Base-by-base conservation (phyloP, 2,329 filamentous ascomycete genomes). In the Ophiostoma sp. region DNA sequence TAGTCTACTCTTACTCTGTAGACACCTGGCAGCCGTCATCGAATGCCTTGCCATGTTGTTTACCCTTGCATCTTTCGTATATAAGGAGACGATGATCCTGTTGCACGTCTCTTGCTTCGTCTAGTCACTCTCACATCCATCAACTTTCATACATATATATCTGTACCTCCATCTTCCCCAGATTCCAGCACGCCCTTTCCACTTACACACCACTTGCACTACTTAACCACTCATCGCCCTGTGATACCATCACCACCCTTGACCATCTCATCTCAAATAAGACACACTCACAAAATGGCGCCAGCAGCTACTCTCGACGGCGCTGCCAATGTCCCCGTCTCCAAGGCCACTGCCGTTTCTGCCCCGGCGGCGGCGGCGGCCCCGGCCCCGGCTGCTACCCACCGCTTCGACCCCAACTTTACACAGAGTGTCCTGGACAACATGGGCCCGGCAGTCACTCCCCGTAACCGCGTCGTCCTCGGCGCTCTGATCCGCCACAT, bases 361-460 rank as follows among this genome's bases (percentile, higher is more conserved):
- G 39, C 39, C 13, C 11, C 39, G 11, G 13, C 10, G 13, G 10
- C 39, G 39, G 72, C 71, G 68, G 10, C 39, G 39, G 72, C 71
- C 68, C 76, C 76, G 67, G 76, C 74, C 73, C 72, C 71, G 68
- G 77, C 76, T 68, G 75, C 74, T 74, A 75, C 73, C 67, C 73
- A 78, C 74, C 76, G 78, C 75, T 93, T 91, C 81, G 91, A 94
- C 79, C 91, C 91, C 75, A 86, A 82, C 79, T 94, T 94, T 83
- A 95, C 92, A 60, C 80, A 87, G 74, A 82, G 85, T 74, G 91
- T 94, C 77, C 86, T 94, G 77, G 85, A 89, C 72, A 85, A 89
- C 72, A 93, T 92, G 79, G 90, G 91, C 4, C 89, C 90, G 74
- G 87, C 90, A 73, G 89, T 90, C 11, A 82, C 85, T 73, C 87